These are phyloP conservation scores for Colletotrichum acutatum DNA, from an alignment of 2,329 filamentous ascomycete genomes.

Conservation along the genomic window DNA sequence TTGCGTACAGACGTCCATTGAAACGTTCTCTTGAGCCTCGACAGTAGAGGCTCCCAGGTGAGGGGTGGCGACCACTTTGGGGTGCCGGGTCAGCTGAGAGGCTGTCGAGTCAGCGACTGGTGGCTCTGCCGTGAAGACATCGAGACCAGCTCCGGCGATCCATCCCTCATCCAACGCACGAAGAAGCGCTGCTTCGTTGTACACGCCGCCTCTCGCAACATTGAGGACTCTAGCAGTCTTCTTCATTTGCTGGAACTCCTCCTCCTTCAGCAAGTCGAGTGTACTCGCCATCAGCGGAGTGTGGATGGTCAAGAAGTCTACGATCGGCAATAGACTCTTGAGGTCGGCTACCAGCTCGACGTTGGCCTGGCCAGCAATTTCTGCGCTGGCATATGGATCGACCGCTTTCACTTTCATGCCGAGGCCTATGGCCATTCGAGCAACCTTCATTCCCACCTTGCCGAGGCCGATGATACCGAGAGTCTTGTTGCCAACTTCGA, in stretches of 20 bases:
- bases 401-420: slow-evolving; percentile 81
- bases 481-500: slow-evolving; percentile 82
- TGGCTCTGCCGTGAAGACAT: slow-evolving; percentile 84
- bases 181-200: slow-evolving; percentile 80
- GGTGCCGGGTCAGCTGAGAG: slow-evolving; percentile 72
- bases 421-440: slow-evolving; percentile 80
- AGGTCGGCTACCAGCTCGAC: slow-evolving; percentile 71
- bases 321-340: slow-evolving; percentile 69
- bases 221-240: slow-evolving; percentile 79
- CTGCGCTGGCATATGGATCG: slow-evolving; percentile 81
- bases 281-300: slow-evolving; percentile 84
- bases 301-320: slow-evolving; percentile 84
- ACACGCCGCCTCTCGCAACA: slow-evolving; percentile 82
- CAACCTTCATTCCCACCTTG: slow-evolving; percentile 86
- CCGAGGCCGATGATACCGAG: slow-evolving; percentile 82
- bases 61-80: slow-evolving; percentile 80
- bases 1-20: slow-evolving; percentile 84
- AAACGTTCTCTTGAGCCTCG: slow-evolving; percentile 87
- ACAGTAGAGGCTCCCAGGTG: slow-evolving; percentile 84
- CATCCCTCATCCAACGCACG: slow-evolving; percentile 75
- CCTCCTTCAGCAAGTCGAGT: slow-evolving; percentile 75
- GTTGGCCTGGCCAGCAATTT: slow-evolving; percentile 75
- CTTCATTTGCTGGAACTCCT: slow-evolving; percentile 78
- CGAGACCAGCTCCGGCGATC: slow-evolving; percentile 81
- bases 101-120: slow-evolving; percentile 66